A percentile compares a stretch with the other conserved stretches of the same genome.
Conservation (phyloP, 2,329 filamentous ascomycete species). For the Neonectria coccinea region DNA sequence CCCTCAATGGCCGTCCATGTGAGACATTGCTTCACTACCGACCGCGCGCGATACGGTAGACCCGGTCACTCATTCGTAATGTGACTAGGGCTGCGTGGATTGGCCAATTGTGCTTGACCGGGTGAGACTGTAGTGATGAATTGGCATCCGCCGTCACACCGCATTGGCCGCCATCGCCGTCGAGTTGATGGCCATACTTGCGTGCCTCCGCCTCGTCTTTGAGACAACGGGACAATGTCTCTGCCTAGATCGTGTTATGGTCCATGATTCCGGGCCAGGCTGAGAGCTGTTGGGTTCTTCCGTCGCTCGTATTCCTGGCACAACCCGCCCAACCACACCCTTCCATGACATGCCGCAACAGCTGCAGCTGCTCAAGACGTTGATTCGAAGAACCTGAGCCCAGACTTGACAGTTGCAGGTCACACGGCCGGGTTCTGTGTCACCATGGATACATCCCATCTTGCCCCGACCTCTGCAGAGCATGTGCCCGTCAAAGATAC, state of each 20-base stretch:
- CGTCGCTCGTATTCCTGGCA: background rate
- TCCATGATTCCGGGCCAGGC: background rate
- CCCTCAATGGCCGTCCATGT: slow-evolving; percentile 18
- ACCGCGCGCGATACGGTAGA: slow-evolving; percentile 8
- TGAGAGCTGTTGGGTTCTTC: background rate
- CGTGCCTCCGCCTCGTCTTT: slow-evolving; percentile 15
- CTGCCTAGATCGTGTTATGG: background rate
- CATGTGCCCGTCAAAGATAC: slow-evolving; percentile 28
- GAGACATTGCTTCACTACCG: slow-evolving; percentile 39
- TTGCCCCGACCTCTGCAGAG: slow-evolving; percentile 36
- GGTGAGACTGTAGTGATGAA: slow-evolving; percentile 33
- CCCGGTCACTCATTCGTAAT: slow-evolving; percentile 13
- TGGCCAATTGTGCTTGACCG: slow-evolving; percentile 25
- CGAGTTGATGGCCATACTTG: slow-evolving; percentile 7
- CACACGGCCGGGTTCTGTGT: slow-evolving; percentile 12
- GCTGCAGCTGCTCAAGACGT: slow-evolving; percentile 13
- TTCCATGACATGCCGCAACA: slow-evolving; percentile 10
- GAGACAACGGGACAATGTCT: slow-evolving; percentile 30
- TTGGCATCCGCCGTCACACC: slow-evolving; percentile 22
- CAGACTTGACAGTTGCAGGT: background rate
- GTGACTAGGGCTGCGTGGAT: slow-evolving; percentile 13
- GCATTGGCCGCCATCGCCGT: slow-evolving; percentile 23
- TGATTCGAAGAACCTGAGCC: slow-evolving; percentile 10
- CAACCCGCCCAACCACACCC: background rate
- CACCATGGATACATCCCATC: slow-evolving; percentile 43